Evolutionary conservation across 164 flowering plant genomes (phyloP).

Genomic region (Nelumbo lutea): DNA sequence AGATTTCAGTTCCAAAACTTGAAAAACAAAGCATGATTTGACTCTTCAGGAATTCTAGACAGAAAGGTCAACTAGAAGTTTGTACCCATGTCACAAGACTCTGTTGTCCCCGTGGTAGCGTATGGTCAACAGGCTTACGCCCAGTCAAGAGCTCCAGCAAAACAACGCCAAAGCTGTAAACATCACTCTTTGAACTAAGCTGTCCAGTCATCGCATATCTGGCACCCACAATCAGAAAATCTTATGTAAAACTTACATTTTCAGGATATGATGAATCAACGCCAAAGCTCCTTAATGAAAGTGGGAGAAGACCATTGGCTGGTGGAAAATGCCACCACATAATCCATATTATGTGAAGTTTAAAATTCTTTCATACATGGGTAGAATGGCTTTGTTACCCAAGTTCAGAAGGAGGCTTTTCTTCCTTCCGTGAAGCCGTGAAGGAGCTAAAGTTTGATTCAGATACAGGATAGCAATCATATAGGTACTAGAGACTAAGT

Average conservation of each 20-base stretch:
- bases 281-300: background rate
- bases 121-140: constrained; percentile 84
- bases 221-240: constrained; percentile 21
- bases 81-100: constrained; percentile 90
- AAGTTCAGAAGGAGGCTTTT: no score
- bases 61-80: background rate
- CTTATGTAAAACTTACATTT: background rate
- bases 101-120: constrained; percentile 84
- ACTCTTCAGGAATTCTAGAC: background rate
- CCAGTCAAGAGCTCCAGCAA: constrained; percentile 84
- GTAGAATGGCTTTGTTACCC: background rate
- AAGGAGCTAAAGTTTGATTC: no score
- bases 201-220: constrained; percentile 92
- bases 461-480: no score
- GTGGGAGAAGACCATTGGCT: background rate
- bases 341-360: background rate
- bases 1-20: background rate
- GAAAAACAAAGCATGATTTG: constrained; percentile 2
- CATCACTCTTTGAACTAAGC: constrained; percentile 79
- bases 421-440: no score
- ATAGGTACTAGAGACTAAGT: no score
- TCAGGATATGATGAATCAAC: background rate
- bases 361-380: background rate
- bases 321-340: background rate
- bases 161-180: constrained; percentile 86